Percentiles rank a stretch among this genome's conserved stretches.
These are phyloP conservation scores for Monascus ruber DNA, from an alignment of 2,329 filamentous ascomycete species.

Conservation along the genomic window DNA sequence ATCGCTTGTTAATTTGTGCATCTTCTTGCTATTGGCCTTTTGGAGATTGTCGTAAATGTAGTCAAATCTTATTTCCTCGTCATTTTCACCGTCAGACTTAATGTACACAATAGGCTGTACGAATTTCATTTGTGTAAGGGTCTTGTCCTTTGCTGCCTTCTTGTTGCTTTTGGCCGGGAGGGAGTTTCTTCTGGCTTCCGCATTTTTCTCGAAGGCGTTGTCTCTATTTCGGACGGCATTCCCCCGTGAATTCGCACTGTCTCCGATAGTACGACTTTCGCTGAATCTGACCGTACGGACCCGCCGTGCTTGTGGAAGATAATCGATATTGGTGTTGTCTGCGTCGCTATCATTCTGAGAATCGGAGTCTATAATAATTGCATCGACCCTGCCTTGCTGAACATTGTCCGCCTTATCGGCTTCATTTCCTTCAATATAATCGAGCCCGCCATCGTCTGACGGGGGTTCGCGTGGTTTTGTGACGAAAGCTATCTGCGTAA, in stretches of 20 bases:
- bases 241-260: constrained; percentile 7
- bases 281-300: constrained; percentile 5
- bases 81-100: constrained; percentile 21
- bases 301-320: constrained; percentile 3
- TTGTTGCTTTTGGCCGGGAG: constrained; percentile 13
- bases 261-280: constrained; percentile 1
- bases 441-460: constrained; percentile 15
- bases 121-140: constrained; percentile 33
- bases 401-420: neutral
- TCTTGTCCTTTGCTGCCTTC: constrained; percentile 20
- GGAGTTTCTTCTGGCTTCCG: constrained; percentile 5
- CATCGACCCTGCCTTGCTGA: constrained; percentile 3
- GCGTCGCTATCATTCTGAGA: constrained; percentile 14
- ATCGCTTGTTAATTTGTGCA: neutral
- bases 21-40: constrained; percentile 1
- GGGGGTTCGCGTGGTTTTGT: constrained; percentile 9
- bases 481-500: constrained; percentile 33
- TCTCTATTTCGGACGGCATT: constrained; percentile 1
- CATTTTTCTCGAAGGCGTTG: constrained; percentile 2
- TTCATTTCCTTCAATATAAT: constrained; percentile 17
- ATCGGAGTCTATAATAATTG: constrained; percentile 15
- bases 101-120: constrained; percentile 24
- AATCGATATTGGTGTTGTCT: constrained; percentile 2
- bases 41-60: constrained; percentile 18
- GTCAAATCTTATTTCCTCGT: constrained; percentile 14